phyloP scores from a whole-genome alignment of 78 protist species.

The Tieghemostelium lacteum region DNA sequence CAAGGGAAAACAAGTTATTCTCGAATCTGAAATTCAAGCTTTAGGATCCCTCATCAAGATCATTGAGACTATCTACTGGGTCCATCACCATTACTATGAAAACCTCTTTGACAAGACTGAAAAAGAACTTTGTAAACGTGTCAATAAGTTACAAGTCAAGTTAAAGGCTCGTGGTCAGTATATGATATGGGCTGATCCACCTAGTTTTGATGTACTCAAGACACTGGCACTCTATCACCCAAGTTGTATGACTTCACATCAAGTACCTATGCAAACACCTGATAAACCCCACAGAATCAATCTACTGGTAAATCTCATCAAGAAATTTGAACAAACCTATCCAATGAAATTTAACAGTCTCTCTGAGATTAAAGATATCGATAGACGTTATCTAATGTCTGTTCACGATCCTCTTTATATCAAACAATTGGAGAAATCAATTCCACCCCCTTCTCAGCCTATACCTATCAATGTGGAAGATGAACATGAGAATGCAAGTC shows the following conservation, averaged over 20 bases:
- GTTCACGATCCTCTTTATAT: slow-evolving; percentile 81
- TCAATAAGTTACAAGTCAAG: background rate
- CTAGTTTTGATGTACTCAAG: background rate
- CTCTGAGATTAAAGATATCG: slow-evolving; percentile 48
- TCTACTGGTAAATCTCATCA: slow-evolving; percentile 39
- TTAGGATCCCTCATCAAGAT: slow-evolving; percentile 8
- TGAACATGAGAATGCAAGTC: slow-evolving; percentile 17
- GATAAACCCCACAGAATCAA: slow-evolving; percentile 80
- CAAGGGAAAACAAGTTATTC: background rate
- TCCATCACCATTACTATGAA: slow-evolving; percentile 46
- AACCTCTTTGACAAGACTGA: slow-evolving; percentile 51
- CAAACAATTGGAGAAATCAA: slow-evolving; percentile 19
- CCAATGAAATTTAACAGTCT: slow-evolving; percentile 18
- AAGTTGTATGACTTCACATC: slow-evolving; percentile 64
- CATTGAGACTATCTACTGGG: slow-evolving; percentile 57
- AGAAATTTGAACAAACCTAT: slow-evolving; percentile 7
- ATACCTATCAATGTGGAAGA: slow-evolving; percentile 20
- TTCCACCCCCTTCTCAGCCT: slow-evolving; percentile 66
- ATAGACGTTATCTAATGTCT: slow-evolving; percentile 50
- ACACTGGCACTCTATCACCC: slow-evolving; percentile 56
- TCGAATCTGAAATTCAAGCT: slow-evolving; percentile 58
- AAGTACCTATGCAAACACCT: slow-evolving; percentile 58
- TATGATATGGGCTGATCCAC: background rate
- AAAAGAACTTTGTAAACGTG: slow-evolving; percentile 16
- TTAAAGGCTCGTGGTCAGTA: background rate